Percentiles rank a stretch among this genome's conserved stretches.
These are phyloP conservation scores for Cladosporium phlei DNA, from an alignment of 2,329 filamentous ascomycete species.

Conservation along the genomic window DNA sequence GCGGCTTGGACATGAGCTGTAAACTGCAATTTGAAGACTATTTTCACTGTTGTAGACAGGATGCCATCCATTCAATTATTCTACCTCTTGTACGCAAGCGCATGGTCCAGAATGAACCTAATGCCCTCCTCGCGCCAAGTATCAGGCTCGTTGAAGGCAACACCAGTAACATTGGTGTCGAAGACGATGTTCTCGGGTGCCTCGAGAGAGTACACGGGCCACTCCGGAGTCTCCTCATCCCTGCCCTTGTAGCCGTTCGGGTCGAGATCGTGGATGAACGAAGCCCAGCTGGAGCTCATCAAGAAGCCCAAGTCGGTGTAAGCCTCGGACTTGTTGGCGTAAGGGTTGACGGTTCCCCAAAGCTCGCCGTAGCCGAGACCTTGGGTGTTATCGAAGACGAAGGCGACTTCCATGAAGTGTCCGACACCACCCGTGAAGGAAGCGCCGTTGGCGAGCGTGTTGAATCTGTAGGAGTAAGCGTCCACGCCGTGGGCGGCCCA, in stretches of 20 bases:
- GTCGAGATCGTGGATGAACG: constrained; percentile 41
- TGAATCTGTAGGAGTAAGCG: constrained; percentile 61
- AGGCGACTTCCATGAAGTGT: constrained; percentile 52
- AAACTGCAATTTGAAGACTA: too few species aligned
- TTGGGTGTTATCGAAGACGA: constrained; percentile 43
- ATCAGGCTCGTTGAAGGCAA: constrained; percentile 38
- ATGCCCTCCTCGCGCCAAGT: constrained; percentile 44
- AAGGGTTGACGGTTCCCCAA: constrained; percentile 31
- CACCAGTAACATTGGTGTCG: constrained; percentile 39
- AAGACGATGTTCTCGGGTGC: constrained; percentile 42
- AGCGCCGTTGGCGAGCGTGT: constrained; percentile 48
- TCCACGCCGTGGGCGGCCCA: constrained; percentile 47
- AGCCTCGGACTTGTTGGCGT: constrained; percentile 31
- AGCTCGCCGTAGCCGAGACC: constrained; percentile 38
- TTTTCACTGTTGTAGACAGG: background rate
- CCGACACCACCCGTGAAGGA: constrained; percentile 42
- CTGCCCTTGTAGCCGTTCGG: constrained; percentile 32
- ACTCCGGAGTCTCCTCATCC: constrained; percentile 23
- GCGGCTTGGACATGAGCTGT: too few species aligned
- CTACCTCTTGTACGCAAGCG: constrained; percentile 17
- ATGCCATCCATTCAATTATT: too few species aligned
- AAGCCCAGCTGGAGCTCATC: constrained; percentile 44
- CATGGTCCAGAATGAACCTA: constrained; percentile 36
- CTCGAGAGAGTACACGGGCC: constrained; percentile 38
- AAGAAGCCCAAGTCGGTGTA: constrained; percentile 38